Conservation (phyloP, 805 yeast species). For the Sugiyamaella floridensis region DNA sequence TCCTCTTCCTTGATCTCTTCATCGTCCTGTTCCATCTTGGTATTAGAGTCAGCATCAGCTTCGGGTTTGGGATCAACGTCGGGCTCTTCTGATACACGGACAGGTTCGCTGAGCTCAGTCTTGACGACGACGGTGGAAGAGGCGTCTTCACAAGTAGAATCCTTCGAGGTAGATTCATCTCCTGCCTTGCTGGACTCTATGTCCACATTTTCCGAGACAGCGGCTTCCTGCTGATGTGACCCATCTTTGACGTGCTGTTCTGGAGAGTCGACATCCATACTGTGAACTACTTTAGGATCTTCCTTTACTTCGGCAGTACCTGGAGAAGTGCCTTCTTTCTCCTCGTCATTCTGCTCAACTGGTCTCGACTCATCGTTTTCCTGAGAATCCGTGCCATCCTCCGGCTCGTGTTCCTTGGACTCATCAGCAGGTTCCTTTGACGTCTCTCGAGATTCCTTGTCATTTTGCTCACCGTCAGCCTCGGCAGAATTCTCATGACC, state of each 20-base stretch:
- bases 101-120: constrained; percentile 27
- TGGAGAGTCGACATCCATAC: too few species aligned
- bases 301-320: neutral
- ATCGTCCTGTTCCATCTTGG: constrained; percentile 5
- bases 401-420: constrained; percentile 16
- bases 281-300: too few species aligned
- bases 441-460: neutral
- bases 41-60: neutral
- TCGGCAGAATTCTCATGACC: constrained; percentile 12
- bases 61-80: constrained; percentile 25
- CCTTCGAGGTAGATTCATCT: neutral
- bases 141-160: neutral
- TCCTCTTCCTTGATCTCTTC: constrained; percentile 39
- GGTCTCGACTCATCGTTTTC: constrained; percentile 6
- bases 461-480: neutral
- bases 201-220: too few species aligned
- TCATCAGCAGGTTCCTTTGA: constrained; percentile 8
- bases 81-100: constrained; percentile 23
- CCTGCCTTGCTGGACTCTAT: too few species aligned
- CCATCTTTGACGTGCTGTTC: too few species aligned
- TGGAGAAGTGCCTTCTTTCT: neutral
- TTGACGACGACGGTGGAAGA: constrained; percentile 27
- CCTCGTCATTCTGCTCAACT: too few species aligned
- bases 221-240: too few species aligned
- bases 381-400: neutral